Evolutionary conservation across 2,329 filamentous ascomycete species (phyloP).

Genomic region (Sporothrix pseudoabietina): DNA sequence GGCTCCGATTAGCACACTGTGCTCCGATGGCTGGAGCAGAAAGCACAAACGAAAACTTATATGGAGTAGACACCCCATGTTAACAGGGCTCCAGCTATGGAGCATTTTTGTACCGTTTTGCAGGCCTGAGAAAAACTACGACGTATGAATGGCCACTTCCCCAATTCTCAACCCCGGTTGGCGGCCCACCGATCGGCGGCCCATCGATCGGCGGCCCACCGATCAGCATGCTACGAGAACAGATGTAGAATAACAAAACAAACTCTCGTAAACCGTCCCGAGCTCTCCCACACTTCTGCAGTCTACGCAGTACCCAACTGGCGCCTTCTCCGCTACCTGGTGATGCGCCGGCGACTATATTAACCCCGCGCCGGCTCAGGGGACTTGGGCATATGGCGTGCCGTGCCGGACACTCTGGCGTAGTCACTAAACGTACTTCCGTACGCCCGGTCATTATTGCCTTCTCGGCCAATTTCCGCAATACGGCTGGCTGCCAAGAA

Average conservation of each 20-base stretch:
- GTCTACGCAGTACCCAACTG: too few species aligned
- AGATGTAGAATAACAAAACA: neutral
- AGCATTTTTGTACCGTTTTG: neutral
- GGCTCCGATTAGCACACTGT: too few species aligned
- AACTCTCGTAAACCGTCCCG: neutral
- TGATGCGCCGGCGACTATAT: neutral
- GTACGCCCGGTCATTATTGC: neutral
- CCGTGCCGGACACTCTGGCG: too few species aligned
- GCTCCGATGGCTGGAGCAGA: too few species aligned
- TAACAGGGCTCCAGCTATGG: neutral
- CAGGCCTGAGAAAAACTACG: neutral
- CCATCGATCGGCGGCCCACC: neutral
- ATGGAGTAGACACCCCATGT: neutral
- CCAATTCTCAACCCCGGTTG: neutral
- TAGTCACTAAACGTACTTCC: too few species aligned
- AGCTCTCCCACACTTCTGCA: too few species aligned
- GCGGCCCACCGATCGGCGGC: neutral
- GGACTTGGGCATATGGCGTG: too few species aligned
- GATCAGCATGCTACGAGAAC: neutral
- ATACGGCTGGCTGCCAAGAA: constrained; percentile 3
- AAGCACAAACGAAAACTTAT: too few species aligned
- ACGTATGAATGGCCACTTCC: neutral
- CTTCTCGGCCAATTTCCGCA: neutral
- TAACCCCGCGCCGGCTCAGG: too few species aligned
- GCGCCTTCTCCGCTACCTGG: neutral